phyloP scores from a whole-genome alignment of 2,329 filamentous ascomycete species.

The Fusarium sp. region DNA sequence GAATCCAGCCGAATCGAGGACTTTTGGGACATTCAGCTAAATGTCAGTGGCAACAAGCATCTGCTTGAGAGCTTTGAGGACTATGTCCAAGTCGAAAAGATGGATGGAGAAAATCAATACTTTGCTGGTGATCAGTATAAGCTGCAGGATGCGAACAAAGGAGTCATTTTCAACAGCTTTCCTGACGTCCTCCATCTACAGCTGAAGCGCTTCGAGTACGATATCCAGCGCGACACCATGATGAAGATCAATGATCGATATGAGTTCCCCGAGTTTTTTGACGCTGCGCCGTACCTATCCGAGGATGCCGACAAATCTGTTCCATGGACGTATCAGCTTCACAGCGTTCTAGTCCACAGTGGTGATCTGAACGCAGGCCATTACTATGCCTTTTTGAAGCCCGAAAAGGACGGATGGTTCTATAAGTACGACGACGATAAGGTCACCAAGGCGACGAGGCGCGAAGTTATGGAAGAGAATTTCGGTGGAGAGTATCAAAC shows the following conservation, averaged over 20 bases:
- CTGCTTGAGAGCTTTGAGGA: conserved; percentile 94
- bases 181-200: conserved; percentile 94
- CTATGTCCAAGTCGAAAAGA: conserved; percentile 95
- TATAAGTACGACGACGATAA: conserved; percentile 98
- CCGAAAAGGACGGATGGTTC: conserved; percentile 90
- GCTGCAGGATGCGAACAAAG: conserved; percentile 95
- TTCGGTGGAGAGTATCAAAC: conserved; percentile 86
- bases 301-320: conserved; percentile 88
- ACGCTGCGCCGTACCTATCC: conserved; percentile 87
- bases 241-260: conserved; percentile 98
- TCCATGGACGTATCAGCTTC: conserved; percentile 89
- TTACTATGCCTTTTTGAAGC: conserved; percentile 97
- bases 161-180: conserved; percentile 95
- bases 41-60: conserved; percentile 92
- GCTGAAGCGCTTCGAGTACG: conserved; percentile 97
- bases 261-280: conserved; percentile 85
- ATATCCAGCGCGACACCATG: conserved; percentile 95
- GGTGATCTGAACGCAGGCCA: conserved; percentile 97
- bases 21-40: conserved; percentile 98
- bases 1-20: conserved; percentile 96
- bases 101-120: conserved; percentile 99
- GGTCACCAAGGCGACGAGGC: conserved; percentile 90
- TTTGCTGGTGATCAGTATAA: conserved; percentile 90
- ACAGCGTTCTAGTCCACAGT: conserved; percentile 95
- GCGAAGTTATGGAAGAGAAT: conserved; percentile 95